A percentile compares a stretch with the other conserved stretches of the same genome.
Evolutionary conservation across 768 basidiomycete species (phyloP).

Genomic region (Termitomyces sp.): DNA sequence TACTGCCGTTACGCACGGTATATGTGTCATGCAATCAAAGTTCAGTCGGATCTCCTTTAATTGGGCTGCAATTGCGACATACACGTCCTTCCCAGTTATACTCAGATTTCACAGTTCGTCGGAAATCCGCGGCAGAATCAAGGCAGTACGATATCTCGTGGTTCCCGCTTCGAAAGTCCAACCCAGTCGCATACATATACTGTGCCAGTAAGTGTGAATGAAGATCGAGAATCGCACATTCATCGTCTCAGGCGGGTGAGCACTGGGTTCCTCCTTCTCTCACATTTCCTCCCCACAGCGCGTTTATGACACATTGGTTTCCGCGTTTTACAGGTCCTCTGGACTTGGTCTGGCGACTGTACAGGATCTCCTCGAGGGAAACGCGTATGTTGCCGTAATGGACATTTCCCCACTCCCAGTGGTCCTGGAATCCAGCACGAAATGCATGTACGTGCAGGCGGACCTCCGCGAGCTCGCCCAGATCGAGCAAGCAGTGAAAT

Average conservation of each 20-base stretch:
- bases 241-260: slow-evolving; percentile 1
- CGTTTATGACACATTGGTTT: background rate
- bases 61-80: background rate
- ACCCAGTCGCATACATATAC: background rate
- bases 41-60: background rate
- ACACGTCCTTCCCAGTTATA: background rate
- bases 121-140: background rate
- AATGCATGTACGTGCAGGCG: slow-evolving; percentile 33
- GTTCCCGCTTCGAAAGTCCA: background rate
- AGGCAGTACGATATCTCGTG: background rate
- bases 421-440: slow-evolving; percentile 14
- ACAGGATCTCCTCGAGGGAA: slow-evolving; percentile 33
- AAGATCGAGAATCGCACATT: background rate
- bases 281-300: background rate
- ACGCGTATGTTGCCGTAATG: slow-evolving; percentile 46
- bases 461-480: slow-evolving; percentile 34
- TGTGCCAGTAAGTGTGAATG: background rate
- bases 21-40: background rate
- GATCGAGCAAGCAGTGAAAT: slow-evolving; percentile 32
- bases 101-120: background rate
- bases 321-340: slow-evolving; percentile 34
- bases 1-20: background rate
- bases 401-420: slow-evolving; percentile 39
- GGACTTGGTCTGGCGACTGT: slow-evolving; percentile 54
- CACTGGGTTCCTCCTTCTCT: too few species aligned